Evolutionary conservation across 1,284 basidiomycete genomes (phyloP).

Genomic region (Filobasidium uniguttulatum): DNA sequence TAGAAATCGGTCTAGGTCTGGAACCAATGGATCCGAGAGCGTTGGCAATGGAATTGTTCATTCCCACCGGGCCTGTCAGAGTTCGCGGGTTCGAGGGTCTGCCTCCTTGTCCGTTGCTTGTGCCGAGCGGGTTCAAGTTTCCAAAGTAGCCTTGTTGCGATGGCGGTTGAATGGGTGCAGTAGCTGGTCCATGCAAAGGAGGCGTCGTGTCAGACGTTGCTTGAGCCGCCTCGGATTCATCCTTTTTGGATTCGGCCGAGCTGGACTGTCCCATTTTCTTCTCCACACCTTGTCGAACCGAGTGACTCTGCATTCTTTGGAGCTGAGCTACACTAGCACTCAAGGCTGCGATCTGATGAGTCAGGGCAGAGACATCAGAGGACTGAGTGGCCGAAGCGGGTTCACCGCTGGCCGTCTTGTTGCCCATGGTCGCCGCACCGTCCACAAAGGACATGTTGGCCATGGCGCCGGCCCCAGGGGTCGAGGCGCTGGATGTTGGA

Average conservation of each 20-base stretch:
- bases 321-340: slow-evolving; percentile 70
- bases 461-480: not conserved
- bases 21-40: slow-evolving; percentile 1
- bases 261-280: not conserved
- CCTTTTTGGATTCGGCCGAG: not conserved
- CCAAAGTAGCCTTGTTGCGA: slow-evolving; percentile 9
- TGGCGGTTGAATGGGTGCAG: not conserved
- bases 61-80: not conserved
- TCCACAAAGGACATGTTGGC: not conserved
- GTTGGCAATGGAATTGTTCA: not conserved
- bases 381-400: not conserved
- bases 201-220: not conserved
- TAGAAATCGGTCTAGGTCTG: not conserved
- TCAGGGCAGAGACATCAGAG: slow-evolving; percentile 55
- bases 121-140: not conserved
- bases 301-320: slow-evolving; percentile 10
- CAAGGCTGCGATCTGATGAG: slow-evolving; percentile 62
- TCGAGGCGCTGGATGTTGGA: not conserved
- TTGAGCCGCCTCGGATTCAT: not conserved
- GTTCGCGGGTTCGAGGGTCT: slow-evolving; percentile 16
- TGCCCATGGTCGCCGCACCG: not conserved
- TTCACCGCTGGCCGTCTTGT: not conserved
- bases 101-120: slow-evolving; percentile 17
- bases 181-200: not conserved
- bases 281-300: slow-evolving; percentile 2